Evolutionary conservation across 2,329 filamentous ascomycete species (phyloP).

Genomic region (Neopestalotiopsis sp.): DNA sequence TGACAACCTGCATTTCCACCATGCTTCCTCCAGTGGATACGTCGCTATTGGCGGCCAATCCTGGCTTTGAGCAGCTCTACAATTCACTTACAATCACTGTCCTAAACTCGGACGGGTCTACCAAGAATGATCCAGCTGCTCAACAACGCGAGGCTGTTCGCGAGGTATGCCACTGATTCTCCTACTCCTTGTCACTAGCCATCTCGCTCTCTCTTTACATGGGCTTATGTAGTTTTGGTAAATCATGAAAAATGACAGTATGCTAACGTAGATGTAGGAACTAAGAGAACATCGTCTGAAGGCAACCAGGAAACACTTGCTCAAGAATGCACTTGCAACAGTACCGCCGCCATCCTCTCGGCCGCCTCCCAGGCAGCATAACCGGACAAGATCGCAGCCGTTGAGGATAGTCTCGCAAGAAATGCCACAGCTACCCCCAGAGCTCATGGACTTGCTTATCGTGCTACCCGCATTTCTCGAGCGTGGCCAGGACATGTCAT

Average conservation of each 20-base stretch:
- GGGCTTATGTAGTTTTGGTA: neutral
- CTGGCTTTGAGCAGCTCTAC: constrained; percentile 65
- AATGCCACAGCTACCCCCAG: constrained; percentile 42
- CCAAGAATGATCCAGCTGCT: constrained; percentile 54
- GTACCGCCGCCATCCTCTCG: constrained; percentile 38
- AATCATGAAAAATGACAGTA: constrained; percentile 7
- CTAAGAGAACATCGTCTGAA: constrained; percentile 54
- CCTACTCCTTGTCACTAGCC: neutral
- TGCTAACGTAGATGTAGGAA: constrained; percentile 45
- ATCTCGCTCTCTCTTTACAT: neutral
- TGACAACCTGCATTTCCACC: constrained; percentile 7
- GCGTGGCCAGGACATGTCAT: constrained; percentile 40
- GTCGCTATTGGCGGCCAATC: constrained; percentile 59
- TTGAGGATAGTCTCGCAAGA: constrained; percentile 26
- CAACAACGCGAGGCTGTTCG: constrained; percentile 56
- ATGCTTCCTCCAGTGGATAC: constrained; percentile 67
- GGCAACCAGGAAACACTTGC: constrained; percentile 55
- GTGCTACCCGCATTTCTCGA: constrained; percentile 58
- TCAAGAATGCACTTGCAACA: constrained; percentile 55
- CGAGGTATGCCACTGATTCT: constrained; percentile 45
- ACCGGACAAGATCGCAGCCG: constrained; percentile 31
- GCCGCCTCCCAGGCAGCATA: constrained; percentile 21
- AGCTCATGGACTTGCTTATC: constrained; percentile 59
- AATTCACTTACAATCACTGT: constrained; percentile 57
- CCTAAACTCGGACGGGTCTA: constrained; percentile 64